phyloP scores from a whole-genome alignment of 169 alveolate species.

The Eimeria falciformis region DNA sequence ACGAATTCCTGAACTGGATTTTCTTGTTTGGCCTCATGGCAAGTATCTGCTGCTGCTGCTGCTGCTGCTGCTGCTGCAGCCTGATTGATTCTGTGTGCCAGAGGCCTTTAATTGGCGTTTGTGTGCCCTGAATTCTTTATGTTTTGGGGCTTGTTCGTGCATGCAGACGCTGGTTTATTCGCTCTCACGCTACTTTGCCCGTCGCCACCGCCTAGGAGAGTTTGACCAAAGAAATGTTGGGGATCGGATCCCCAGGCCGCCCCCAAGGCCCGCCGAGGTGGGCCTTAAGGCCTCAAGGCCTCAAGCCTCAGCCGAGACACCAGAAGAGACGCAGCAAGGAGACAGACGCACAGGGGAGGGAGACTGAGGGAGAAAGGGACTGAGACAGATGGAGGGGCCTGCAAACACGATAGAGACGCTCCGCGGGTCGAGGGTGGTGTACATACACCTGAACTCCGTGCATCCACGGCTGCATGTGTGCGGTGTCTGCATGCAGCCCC shows the following conservation, averaged over 20 bases:
- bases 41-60: slow-evolving; percentile 20
- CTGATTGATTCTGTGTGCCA: background rate
- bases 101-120: background rate
- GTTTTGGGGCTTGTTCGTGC: background rate
- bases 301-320: too few species aligned
- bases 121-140: background rate
- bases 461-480: background rate
- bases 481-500: slow-evolving; percentile 8
- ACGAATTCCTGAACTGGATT: slow-evolving; percentile 65
- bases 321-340: too few species aligned
- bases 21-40: slow-evolving; percentile 67
- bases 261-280: slow-evolving; percentile 11
- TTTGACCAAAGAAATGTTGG: background rate
- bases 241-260: slow-evolving; percentile 3
- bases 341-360: too few species aligned
- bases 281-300: slow-evolving; percentile 1
- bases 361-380: too few species aligned
- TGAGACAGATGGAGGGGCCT: too few species aligned
- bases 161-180: slow-evolving; percentile 56
- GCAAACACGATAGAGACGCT: too few species aligned
- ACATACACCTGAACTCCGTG: too few species aligned
- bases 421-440: too few species aligned
- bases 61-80: slow-evolving; percentile 26
- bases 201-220: slow-evolving; percentile 17
- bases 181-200: slow-evolving; percentile 29